Evolutionary conservation across 495 filamentous ascomycete species (phyloP), one percentile per base, ranked within the genome.

Genomic region (Tuber brumale): DNA sequence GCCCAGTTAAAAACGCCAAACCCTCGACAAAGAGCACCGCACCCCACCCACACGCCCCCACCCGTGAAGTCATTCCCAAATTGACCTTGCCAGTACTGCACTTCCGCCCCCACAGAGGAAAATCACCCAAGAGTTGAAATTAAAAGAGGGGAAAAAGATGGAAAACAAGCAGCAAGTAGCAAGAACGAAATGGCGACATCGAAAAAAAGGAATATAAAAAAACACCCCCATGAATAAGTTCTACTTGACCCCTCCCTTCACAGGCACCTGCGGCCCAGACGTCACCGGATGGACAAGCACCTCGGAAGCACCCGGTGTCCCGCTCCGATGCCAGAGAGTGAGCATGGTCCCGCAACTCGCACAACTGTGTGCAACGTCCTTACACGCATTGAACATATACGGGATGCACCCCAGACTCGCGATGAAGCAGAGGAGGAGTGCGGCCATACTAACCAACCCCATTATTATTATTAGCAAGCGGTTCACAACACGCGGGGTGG

Each of bases 301-400:
- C 69, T 81, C 80, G 1, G 57, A 46, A 61, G 2, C 51, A 16
- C 75, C 78, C 3, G 51, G n/a, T 14, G 57, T 2, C 0, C 75
- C 80, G 37, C 78, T 78, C 72, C 78, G 71, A 70, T 81, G 80
- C 79, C 79, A 81, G 1, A 81, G 12, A 0, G 79, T 78, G 46
- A 81, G 43, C 37, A 71, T 31, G n/a, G 21, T 37, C 10, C 61
- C 71, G 19, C 80, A 81, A 37, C 41, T 75, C 3, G 72, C 61
- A 44, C 80, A 81, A 27, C 31, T 72, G 72, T 81, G 79, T 42
- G 71, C 43, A 23, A 81, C 78, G 35, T 81, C 78, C 69, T 81
- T 81, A 37, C 74, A 37, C 0, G 37, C 45, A 14, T 1, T n/a
- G 21, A 77, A 57, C 14, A 80, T 6, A 37, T 81, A 81, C 45